Conservation (phyloP, 1,139 yeast species). For the Suhomyces yuchorum region DNA sequence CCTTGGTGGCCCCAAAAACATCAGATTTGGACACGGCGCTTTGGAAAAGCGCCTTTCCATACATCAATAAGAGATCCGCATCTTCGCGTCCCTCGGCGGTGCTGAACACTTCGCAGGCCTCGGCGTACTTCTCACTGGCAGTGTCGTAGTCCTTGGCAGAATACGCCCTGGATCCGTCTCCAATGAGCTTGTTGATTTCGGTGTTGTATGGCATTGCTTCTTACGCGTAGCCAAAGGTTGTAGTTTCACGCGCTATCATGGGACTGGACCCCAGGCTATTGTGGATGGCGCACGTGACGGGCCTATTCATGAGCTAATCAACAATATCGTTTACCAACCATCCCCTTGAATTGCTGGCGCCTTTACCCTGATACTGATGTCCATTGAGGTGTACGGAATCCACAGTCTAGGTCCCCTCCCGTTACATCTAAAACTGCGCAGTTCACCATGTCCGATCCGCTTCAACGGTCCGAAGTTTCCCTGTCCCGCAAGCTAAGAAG, state of each 20-base stretch:
- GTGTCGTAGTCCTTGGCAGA: conserved; percentile 65
- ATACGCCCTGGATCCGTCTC: conserved; percentile 62
- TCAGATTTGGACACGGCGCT: conserved; percentile 76
- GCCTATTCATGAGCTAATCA: conserved; percentile 3
- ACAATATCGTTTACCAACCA: background rate
- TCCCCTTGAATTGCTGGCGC: background rate
- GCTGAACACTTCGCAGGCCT: conserved; percentile 65
- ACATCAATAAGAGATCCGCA: conserved; percentile 70
- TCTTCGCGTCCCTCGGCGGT: conserved; percentile 57
- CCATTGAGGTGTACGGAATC: conserved; percentile 1
- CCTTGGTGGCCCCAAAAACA: conserved; percentile 65
- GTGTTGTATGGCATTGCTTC: conserved; percentile 30
- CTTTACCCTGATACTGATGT: background rate
- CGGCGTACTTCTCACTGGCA: conserved; percentile 73
- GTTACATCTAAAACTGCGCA: background rate
- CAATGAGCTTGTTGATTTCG: conserved; percentile 48
- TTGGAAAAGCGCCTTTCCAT: conserved; percentile 81
- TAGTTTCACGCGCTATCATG: background rate
- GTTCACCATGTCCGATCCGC: conserved; percentile 1
- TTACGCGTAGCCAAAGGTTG: too few species aligned
- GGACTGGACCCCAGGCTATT: background rate
- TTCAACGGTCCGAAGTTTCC: background rate
- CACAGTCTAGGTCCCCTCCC: background rate
- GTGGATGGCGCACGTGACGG: background rate
- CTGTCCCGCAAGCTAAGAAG: conserved; percentile 22